Conservation (phyloP, 352 stramenopile species). For the Phytophthora macrochlamydospora region DNA sequence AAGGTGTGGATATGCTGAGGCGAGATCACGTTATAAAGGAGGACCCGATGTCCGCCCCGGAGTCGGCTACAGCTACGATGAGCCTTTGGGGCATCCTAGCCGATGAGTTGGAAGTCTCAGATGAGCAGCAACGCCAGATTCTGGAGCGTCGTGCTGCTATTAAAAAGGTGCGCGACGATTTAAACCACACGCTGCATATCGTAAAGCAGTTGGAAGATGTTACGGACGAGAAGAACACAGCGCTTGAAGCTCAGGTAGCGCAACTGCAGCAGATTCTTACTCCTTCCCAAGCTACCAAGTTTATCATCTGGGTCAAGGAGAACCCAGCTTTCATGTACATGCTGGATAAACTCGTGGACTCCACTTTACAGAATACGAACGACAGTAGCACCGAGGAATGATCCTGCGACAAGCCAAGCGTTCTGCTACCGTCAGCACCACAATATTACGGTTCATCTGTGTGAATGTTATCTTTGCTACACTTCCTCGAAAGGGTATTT, state of each 20-base stretch:
- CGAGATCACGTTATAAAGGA: conserved; percentile 69
- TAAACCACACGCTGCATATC: conserved; percentile 76
- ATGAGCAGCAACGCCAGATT: conserved; percentile 71
- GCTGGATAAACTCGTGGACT: conserved; percentile 82
- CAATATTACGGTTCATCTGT: not conserved
- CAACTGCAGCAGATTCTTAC: conserved; percentile 78
- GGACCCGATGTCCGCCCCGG: conserved; percentile 51
- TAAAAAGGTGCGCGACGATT: conserved; percentile 64
- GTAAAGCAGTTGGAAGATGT: conserved; percentile 72
- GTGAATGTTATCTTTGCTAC: too few relatives aligned
- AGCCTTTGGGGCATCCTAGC: conserved; percentile 79
- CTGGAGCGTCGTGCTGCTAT: conserved; percentile 65
- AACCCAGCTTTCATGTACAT: conserved; percentile 90
- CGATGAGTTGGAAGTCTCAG: conserved; percentile 70
- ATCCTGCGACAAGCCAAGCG: conserved; percentile 4
- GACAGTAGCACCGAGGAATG: conserved; percentile 23
- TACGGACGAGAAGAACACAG: conserved; percentile 80
- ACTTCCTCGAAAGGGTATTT: conserved; percentile 20
- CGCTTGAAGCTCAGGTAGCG: conserved; percentile 71
- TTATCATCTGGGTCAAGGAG: conserved; percentile 89
- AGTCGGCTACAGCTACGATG: conserved; percentile 57
- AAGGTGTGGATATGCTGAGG: conserved; percentile 63
- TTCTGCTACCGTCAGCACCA: not conserved
- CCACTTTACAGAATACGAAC: conserved; percentile 44
- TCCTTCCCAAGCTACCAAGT: conserved; percentile 78